Conservation (phyloP, 345 rosid species). For the Carallia pectinifolia region DNA sequence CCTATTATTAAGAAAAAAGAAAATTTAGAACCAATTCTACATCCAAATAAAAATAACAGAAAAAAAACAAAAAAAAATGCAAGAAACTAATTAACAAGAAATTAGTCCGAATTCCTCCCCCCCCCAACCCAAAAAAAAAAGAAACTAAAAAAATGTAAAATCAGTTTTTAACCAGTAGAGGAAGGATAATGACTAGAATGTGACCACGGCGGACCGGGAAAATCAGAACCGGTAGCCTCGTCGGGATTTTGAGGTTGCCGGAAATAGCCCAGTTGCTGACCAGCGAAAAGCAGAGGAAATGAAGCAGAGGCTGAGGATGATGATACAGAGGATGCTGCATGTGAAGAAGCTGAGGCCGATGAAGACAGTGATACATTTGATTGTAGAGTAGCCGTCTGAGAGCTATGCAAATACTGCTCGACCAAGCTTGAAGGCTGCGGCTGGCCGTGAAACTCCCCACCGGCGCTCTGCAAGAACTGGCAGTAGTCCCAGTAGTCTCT, state of each 20-base stretch:
- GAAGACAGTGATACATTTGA: slow-evolving; percentile 25
- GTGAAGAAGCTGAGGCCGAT: background rate
- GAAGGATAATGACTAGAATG: slow-evolving; percentile 22
- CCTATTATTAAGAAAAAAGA: background rate
- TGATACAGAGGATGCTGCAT: background rate
- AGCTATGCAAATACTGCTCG: slow-evolving; percentile 35
- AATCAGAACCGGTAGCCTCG: slow-evolving; percentile 3
- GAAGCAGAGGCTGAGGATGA: slow-evolving; percentile 34
- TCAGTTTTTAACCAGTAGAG: background rate
- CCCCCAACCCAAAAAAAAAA: background rate
- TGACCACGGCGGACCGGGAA: slow-evolving; percentile 20
- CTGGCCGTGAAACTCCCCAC: slow-evolving; percentile 20
- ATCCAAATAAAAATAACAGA: background rate
- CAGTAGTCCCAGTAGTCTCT: slow-evolving; percentile 49
- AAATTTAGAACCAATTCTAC: background rate
- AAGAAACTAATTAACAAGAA: background rate
- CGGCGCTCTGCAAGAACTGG: slow-evolving; percentile 47
- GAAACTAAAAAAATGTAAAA: background rate
- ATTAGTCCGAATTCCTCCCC: background rate
- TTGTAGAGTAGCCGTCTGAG: slow-evolving; percentile 29
- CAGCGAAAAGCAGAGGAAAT: slow-evolving; percentile 44
- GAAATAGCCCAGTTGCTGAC: slow-evolving; percentile 31
- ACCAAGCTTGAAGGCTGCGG: slow-evolving; percentile 25
- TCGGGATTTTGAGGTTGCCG: slow-evolving; percentile 11
- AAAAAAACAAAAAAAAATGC: background rate